A percentile compares a stretch with the other conserved stretches of the same genome.
These are phyloP conservation scores for Puccinia sorghi DNA, from an alignment of 1,284 basidiomycete species.

Conservation along the genomic window DNA sequence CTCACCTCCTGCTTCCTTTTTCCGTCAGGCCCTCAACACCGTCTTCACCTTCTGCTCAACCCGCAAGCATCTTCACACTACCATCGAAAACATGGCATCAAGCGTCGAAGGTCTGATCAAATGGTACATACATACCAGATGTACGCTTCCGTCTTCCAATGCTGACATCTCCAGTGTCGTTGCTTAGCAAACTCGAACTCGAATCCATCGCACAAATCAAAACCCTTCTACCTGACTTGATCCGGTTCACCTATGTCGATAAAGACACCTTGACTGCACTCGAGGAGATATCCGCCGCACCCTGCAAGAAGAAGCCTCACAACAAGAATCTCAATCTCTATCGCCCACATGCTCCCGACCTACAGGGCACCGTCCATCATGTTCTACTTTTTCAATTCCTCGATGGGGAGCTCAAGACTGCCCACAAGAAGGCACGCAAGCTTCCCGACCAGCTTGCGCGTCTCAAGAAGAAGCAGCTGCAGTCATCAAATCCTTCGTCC, in stretches of 20 bases:
- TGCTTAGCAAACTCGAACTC: slow-evolving; percentile 72
- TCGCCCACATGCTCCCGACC: slow-evolving; percentile 51
- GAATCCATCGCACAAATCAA: slow-evolving; percentile 79
- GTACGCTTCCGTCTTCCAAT: neutral
- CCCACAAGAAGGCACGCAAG: slow-evolving; percentile 58
- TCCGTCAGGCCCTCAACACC: slow-evolving; percentile 74
- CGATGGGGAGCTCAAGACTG: slow-evolving; percentile 59
- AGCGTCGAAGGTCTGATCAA: slow-evolving; percentile 78
- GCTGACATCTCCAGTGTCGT: too few species aligned
- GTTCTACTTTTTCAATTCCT: slow-evolving; percentile 60
- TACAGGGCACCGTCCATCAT: slow-evolving; percentile 53
- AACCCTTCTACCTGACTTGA: slow-evolving; percentile 77
- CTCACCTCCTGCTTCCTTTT: neutral
- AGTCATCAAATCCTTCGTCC: neutral
- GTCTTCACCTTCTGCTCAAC: slow-evolving; percentile 84
- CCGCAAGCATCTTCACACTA: slow-evolving; percentile 76
- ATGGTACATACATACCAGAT: slow-evolving; percentile 61
- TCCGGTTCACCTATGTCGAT: slow-evolving; percentile 80
- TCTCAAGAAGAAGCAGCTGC: neutral
- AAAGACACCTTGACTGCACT: slow-evolving; percentile 63
- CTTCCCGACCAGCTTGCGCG: slow-evolving; percentile 50
- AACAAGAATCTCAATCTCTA: slow-evolving; percentile 75
- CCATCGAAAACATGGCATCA: slow-evolving; percentile 72
- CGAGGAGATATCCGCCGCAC: slow-evolving; percentile 51
- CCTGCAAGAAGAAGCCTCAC: slow-evolving; percentile 61